phyloP scores from a whole-genome alignment of 768 basidiomycete genomes.

The Termitomyces titanicus region DNA sequence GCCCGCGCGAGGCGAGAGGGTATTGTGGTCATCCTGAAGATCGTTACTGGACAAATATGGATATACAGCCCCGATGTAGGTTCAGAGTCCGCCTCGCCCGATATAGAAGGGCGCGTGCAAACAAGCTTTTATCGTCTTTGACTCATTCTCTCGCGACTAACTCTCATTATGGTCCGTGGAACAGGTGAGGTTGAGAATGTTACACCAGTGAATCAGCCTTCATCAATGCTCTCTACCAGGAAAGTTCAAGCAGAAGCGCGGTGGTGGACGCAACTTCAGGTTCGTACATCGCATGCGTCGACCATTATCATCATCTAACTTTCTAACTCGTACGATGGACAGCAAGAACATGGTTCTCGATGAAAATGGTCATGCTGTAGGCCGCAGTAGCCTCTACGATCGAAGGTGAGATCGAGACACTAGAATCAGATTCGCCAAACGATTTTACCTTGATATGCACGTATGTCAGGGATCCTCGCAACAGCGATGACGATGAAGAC shows the following conservation, averaged over 20 bases:
- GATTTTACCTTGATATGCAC: constrained; percentile 12
- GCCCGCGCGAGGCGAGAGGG: constrained; percentile 81
- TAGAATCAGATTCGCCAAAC: not conserved
- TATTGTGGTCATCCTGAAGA: constrained; percentile 60
- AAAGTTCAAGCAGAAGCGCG: constrained; percentile 83
- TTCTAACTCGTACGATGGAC: not conserved
- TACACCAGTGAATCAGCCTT: not conserved
- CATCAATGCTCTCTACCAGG: constrained; percentile 34
- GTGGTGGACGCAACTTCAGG: constrained; percentile 87
- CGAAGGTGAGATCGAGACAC: constrained; percentile 34
- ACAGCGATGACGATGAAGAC: constrained; percentile 30
- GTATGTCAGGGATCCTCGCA: constrained; percentile 11
- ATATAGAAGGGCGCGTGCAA: constrained; percentile 11
- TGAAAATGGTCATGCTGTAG: constrained; percentile 50
- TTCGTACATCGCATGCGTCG: constrained; percentile 23
- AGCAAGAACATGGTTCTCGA: constrained; percentile 63
- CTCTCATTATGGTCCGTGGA: constrained; percentile 44
- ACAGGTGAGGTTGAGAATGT: constrained; percentile 28
- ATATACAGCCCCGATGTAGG: constrained; percentile 6
- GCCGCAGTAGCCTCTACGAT: constrained; percentile 18
- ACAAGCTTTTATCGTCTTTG: constrained; percentile 1
- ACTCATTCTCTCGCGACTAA: constrained; percentile 8
- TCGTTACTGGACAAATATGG: constrained; percentile 6
- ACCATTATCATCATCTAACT: constrained; percentile 9
- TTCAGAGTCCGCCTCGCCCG: constrained; percentile 16